Evolutionary conservation across 768 basidiomycete genomes (phyloP), one percentile per base, ranked within the genome.

Genomic region (Mycena indigotica): DNA sequence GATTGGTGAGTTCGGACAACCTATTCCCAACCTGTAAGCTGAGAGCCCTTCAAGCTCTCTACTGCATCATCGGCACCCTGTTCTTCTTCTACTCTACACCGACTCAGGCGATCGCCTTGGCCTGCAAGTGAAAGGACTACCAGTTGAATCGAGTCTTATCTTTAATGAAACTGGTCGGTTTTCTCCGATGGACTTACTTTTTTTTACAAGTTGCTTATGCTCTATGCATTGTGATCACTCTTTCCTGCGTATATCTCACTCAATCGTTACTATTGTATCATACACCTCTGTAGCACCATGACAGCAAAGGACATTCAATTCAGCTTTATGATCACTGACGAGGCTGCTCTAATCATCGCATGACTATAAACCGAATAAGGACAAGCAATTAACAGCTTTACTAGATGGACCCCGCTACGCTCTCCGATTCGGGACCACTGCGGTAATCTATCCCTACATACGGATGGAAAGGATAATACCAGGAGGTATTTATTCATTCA

Each of bases 1-100:
- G 26, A 81, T 86, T 71, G 77, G 83, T 82, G 59, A 61, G 81
- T 72, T n/a, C 24, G n/a, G n/a, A n/a, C n/a, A n/a, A n/a, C n/a
- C 32, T 3, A 26, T 48, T 44, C 24, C 39, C 28, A 29, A 25
- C 6, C 48, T 49, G 10, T 51, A 17, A 49, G 46, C 44, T 46
- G 10, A 24, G 21, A 23, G 2, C 3, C 32, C 12, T 44, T 30
- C 4, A 57, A 82, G 79, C 75, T 44, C 66, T 83, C 29, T 84
- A 84, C 61, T 60, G 76, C 15, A 80, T 86, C 41, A 75, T 84
- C 26, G 83, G 77, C 4, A 75, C 79, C 28, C 59, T 69, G 5
- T 80, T 81, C 61, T 80, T 78, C 77, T 80, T 56, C 15, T 63
- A 65, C 28, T 56, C 58, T 2, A 61, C 56, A 19, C 17, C 52